A percentile compares a stretch with the other conserved stretches of the same genome.
These are phyloP conservation scores for Neurospora intermedia DNA, from an alignment of 495 filamentous ascomycete species.

Conservation along the genomic window DNA sequence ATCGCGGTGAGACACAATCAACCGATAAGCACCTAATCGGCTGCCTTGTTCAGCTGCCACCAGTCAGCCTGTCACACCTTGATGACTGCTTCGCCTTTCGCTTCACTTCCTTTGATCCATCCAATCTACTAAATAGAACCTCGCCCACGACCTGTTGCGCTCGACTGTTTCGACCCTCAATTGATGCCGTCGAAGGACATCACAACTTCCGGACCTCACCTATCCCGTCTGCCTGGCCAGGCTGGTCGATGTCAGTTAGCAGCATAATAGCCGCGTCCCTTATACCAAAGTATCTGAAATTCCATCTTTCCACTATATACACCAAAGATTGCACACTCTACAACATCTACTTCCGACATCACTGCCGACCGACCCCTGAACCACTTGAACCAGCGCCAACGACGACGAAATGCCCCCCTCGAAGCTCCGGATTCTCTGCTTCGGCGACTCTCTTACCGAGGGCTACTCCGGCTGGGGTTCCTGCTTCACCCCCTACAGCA, in stretches of 20 bases:
- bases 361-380: neutral
- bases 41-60: neutral
- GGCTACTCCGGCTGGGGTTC: conserved; percentile 40
- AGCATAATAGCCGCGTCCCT: neutral
- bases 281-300: neutral
- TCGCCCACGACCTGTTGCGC: neutral
- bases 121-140: neutral
- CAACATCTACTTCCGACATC: neutral
- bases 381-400: neutral
- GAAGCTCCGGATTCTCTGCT: conserved; percentile 45
- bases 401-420: conserved; percentile 11
- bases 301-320: neutral
- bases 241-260: neutral
- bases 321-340: neutral
- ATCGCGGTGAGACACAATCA: neutral
- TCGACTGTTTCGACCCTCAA: neutral
- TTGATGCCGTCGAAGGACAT: neutral
- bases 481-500: conserved; percentile 42
- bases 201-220: neutral
- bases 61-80: neutral
- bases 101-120: neutral
- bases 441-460: conserved; percentile 53
- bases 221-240: neutral
- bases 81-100: neutral
- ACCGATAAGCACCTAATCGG: neutral